Percentiles rank a stretch among this genome's conserved stretches.
Conservation (phyloP, 2,329 filamentous ascomycete genomes). For the Periglandula ipomoeae region DNA sequence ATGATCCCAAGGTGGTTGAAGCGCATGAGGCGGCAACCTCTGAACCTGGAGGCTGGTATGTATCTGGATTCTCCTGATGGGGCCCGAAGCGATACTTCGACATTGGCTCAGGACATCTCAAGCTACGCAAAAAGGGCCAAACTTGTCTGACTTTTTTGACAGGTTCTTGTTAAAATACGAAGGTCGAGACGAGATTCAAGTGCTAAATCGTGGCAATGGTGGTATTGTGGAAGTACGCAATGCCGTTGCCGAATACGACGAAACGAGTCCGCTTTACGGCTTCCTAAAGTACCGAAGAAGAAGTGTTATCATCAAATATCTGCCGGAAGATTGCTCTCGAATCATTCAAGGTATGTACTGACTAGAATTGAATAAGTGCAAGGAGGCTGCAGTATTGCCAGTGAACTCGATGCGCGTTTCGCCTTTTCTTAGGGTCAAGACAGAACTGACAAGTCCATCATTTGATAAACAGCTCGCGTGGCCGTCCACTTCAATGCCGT, state of each 20-base stretch:
- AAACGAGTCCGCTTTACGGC: conserved; percentile 82
- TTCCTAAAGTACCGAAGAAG: conserved; percentile 82
- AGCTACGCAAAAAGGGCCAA: background rate
- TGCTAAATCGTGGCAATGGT: conserved; percentile 67
- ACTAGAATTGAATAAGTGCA: background rate
- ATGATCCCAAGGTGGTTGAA: conserved; percentile 70
- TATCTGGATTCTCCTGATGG: background rate
- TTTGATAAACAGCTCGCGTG: conserved; percentile 57
- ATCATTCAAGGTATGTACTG: conserved; percentile 71
- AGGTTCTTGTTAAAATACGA: conserved; percentile 95
- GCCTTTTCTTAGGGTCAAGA: background rate
- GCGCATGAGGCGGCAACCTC: conserved; percentile 70
- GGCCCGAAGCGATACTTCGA: background rate
- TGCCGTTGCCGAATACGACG: conserved; percentile 68
- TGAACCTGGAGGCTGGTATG: conserved; percentile 92
- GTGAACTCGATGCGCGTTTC: background rate
- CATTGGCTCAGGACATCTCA: background rate
- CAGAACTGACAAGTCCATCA: background rate
- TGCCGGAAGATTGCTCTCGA: conserved; percentile 83
- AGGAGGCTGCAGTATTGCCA: background rate
- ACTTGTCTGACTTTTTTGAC: conserved; percentile 15
- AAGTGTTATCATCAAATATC: conserved; percentile 86
- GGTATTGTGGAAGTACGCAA: conserved; percentile 78
- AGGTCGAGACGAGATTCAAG: conserved; percentile 76
- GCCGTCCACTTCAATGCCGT: conserved; percentile 62